phyloP scores from a whole-genome alignment of 2,329 filamentous ascomycete species.

The Hymenoscyphus infarciens region DNA sequence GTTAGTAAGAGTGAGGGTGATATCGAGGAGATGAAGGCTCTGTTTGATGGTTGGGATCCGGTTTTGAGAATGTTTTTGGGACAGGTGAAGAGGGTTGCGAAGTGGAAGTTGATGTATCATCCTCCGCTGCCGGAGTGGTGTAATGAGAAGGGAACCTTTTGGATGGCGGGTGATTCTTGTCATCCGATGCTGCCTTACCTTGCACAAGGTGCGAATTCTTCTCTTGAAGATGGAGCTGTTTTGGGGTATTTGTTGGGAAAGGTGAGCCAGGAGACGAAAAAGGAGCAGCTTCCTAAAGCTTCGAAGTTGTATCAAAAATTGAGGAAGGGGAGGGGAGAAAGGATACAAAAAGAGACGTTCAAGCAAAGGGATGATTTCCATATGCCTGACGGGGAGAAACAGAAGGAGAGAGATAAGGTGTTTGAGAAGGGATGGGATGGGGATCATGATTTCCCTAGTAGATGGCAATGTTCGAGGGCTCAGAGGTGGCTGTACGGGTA shows the following conservation, averaged over 20 bases:
- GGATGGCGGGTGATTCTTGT: slow-evolving; percentile 53
- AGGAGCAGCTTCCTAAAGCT: slow-evolving; percentile 44
- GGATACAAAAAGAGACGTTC: slow-evolving; percentile 61
- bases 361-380: slow-evolving; percentile 52
- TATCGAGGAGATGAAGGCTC: slow-evolving; percentile 55
- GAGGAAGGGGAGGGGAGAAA: slow-evolving; percentile 46
- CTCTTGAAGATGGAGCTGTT: slow-evolving; percentile 65
- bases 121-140: slow-evolving; percentile 34
- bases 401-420: slow-evolving; percentile 51
- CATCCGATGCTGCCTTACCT: slow-evolving; percentile 63
- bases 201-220: slow-evolving; percentile 64
- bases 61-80: slow-evolving; percentile 43
- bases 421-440: slow-evolving; percentile 32
- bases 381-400: slow-evolving; percentile 52
- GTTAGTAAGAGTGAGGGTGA: slow-evolving; percentile 51
- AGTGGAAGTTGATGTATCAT: slow-evolving; percentile 64
- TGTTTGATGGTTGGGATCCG: slow-evolving; percentile 64
- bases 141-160: slow-evolving; percentile 25
- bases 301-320: slow-evolving; percentile 45
- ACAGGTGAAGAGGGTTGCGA: slow-evolving; percentile 57
- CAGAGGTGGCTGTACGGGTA: slow-evolving; percentile 65
- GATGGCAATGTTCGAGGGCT: slow-evolving; percentile 60
- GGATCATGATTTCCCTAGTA: slow-evolving; percentile 57
- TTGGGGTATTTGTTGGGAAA: slow-evolving; percentile 55
- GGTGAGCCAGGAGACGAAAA: slow-evolving; percentile 41